Base-by-base conservation (phyloP, 139 green algal species). In the Picochlorum sp. region DNA sequence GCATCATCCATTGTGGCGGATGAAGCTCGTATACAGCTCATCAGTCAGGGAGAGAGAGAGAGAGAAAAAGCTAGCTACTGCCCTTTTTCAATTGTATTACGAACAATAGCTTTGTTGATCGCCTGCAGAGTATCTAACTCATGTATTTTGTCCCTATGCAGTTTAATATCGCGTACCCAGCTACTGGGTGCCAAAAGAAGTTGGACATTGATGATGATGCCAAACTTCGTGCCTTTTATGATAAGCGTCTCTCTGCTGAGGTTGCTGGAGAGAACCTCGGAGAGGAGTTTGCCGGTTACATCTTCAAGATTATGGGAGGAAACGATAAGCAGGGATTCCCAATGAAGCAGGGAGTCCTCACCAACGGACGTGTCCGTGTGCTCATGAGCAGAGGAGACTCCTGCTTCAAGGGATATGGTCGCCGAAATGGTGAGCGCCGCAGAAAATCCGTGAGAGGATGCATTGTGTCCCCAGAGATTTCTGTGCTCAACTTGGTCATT, bases 261-360 rank as follows among this genome's bases (percentile, higher is more conserved):
- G 86, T 99, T 1, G 81, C 89, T 10, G 94, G 92, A 56, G 92
- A 97, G 54, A 71, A 75, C 20, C 87, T 99, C 23, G 94, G 94
- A 72, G 94, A 98, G 65, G 88, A 95, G 68, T 92, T 89, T 75
- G 94, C 96, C 81, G 92, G 92, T n/a, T 99, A 99, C 77, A 74
- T 98, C 56, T 96, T 99, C 82, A 98, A 98, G 85, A 96, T 99
- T 69, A 92, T 85, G 82, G 94, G 94, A 59, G 94, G 94, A 34
- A 85, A 96, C 72, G 94, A 99, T 88, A 99, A 99, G 94, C 88
- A 99, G 81, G 94, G 94, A 62, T 98, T 98, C 76, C 83, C 85
- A 69, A 98, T 98, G 92, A 96, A 95, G 82, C 91, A 98, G 88
- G 94, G 94, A 75, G 92, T 98, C 67, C 85, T 99, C 57, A 91